A percentile compares a stretch with the other conserved stretches of the same genome.
These are phyloP conservation scores for Trametes pubescens DNA, from an alignment of 1,284 basidiomycete genomes.

Conservation along the genomic window DNA sequence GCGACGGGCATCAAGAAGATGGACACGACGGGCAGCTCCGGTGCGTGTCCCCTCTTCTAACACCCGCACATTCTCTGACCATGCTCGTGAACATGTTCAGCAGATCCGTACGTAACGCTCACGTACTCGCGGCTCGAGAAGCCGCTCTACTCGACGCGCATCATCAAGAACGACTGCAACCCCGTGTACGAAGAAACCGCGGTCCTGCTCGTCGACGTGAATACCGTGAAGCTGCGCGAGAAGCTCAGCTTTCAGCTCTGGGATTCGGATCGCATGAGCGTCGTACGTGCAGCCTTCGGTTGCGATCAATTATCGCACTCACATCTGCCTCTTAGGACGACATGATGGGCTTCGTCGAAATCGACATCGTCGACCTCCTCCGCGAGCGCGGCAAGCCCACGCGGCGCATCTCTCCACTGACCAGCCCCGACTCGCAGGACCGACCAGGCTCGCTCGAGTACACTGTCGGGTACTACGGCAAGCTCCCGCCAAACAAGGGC, in stretches of 20 bases:
- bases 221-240: constrained; percentile 77
- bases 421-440: constrained; percentile 38
- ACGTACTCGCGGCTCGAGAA: constrained; percentile 57
- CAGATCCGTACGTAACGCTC: constrained; percentile 49
- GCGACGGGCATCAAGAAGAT: constrained; percentile 69
- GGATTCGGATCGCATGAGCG: constrained; percentile 70
- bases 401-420: constrained; percentile 40
- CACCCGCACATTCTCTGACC: constrained; percentile 1
- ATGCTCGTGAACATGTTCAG: constrained; percentile 22
- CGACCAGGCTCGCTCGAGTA: constrained; percentile 47
- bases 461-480: constrained; percentile 73
- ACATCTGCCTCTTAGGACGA: constrained; percentile 41
- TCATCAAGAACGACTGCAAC: constrained; percentile 70
- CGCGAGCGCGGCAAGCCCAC: constrained; percentile 42
- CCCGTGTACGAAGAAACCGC: constrained; percentile 84
- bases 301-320: neutral
- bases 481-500: constrained; percentile 57
- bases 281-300: constrained; percentile 43
- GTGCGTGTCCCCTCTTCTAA: constrained; percentile 48
- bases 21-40: constrained; percentile 68
- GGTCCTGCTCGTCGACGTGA: constrained; percentile 71
- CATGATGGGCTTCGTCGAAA: constrained; percentile 46
- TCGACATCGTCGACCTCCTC: constrained; percentile 45
- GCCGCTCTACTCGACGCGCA: constrained; percentile 76
- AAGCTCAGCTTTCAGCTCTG: constrained; percentile 75